A percentile compares a stretch with the other conserved stretches of the same genome.
phyloP scores from a whole-genome alignment of 352 stramenopile genomes.

The Thalassiosira hispida region DNA sequence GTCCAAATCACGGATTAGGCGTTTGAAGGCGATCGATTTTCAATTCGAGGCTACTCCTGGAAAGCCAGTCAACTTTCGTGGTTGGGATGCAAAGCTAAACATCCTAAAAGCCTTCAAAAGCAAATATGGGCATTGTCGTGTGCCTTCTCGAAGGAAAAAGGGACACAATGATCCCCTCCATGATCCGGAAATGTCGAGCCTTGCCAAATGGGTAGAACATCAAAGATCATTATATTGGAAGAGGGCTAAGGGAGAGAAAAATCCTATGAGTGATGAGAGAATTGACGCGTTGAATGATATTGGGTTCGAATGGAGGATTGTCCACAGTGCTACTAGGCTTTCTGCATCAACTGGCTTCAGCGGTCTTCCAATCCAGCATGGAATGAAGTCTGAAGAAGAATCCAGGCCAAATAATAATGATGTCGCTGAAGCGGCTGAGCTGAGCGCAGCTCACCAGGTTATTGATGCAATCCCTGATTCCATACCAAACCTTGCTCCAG shows the following conservation, averaged over 20 bases:
- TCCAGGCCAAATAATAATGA: neutral
- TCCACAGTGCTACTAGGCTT: neutral
- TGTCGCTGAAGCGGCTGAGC: neutral
- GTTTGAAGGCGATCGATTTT: slow-evolving; percentile 24
- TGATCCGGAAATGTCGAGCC: slow-evolving; percentile 18
- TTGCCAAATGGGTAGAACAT: slow-evolving; percentile 41
- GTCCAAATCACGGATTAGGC: slow-evolving; percentile 20
- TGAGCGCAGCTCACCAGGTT: neutral
- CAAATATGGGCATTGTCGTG: slow-evolving; percentile 30
- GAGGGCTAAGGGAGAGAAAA: slow-evolving; percentile 32
- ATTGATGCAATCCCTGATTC: neutral
- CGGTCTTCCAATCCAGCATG: neutral
- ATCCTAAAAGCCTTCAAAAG: slow-evolving; percentile 34
- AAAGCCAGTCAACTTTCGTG: slow-evolving; percentile 21
- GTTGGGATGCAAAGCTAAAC: slow-evolving; percentile 27
- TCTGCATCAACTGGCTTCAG: neutral
- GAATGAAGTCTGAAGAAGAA: neutral
- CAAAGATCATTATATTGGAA: slow-evolving; percentile 35
- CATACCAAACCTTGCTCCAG: neutral
- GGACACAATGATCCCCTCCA: slow-evolving; percentile 15
- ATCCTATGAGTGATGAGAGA: slow-evolving; percentile 32
- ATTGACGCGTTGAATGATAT: slow-evolving; percentile 21
- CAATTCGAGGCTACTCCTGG: slow-evolving; percentile 8
- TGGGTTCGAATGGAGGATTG: slow-evolving; percentile 38
- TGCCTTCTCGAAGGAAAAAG: slow-evolving; percentile 15